A percentile compares a stretch with the other conserved stretches of the same genome.
phyloP scores from a whole-genome alignment of 2,329 filamentous ascomycete genomes.

The Calonectria crousiana region DNA sequence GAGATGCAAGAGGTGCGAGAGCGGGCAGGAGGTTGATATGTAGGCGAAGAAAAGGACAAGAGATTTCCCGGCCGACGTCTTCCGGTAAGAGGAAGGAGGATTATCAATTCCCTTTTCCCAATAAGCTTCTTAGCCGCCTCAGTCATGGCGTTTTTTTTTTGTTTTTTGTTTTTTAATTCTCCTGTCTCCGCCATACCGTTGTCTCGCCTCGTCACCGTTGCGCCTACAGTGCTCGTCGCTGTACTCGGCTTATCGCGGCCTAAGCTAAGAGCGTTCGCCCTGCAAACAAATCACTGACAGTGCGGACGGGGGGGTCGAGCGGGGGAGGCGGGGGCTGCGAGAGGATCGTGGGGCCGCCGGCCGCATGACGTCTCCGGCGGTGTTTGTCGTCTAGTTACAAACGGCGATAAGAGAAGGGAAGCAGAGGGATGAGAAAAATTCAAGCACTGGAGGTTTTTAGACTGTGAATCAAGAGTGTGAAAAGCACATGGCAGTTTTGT shows the following conservation, averaged over 20 bases:
- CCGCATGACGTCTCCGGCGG: conserved; percentile 41
- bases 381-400: background rate
- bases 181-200: background rate
- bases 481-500: background rate
- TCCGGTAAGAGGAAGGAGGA: background rate
- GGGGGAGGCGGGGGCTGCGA: background rate
- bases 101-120: conserved; percentile 20
- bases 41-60: conserved; percentile 17
- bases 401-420: background rate
- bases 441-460: background rate
- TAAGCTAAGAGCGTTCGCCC: conserved; percentile 35
- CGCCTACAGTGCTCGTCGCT: conserved; percentile 5
- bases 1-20: background rate
- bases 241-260: conserved; percentile 48
- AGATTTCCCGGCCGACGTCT: background rate
- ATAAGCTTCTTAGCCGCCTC: background rate
- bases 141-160: conserved; percentile 19
- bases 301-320: background rate
- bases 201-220: conserved; percentile 16
- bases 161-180: background rate
- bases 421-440: background rate
- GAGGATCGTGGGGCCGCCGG: conserved; percentile 24
- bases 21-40: background rate
- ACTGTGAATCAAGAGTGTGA: background rate
- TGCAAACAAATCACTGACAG: conserved; percentile 18